Percentiles rank a stretch among this genome's conserved stretches.
Conservation (phyloP, 441 rosid genomes). For the Theobroma grandiflorum region DNA sequence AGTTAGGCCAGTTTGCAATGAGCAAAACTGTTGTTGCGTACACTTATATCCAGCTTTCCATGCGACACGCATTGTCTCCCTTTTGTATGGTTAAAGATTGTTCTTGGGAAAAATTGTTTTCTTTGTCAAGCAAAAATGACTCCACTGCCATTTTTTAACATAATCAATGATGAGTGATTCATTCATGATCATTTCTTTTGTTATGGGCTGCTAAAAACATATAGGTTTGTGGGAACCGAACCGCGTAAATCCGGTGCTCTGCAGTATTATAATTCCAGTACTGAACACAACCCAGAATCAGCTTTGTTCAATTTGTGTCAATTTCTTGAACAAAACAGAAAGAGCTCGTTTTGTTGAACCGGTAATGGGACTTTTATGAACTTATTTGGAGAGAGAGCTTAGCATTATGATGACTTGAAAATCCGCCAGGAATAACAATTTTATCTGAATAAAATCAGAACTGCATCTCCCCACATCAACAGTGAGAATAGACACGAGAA, state of each 20-base stretch:
- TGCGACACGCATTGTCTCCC: not conserved
- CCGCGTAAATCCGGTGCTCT: no score
- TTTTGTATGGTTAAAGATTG: constrained; percentile 6
- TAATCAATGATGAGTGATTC: not conserved
- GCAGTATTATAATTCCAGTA: no score
- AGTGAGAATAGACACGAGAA: no score
- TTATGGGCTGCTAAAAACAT: no score
- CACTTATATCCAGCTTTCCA: constrained; percentile 13
- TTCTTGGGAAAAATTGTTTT: not conserved
- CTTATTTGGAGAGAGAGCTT: no score
- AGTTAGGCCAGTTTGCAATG: constrained; percentile 40
- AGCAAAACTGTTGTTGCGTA: constrained; percentile 42
- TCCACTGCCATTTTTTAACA: not conserved
- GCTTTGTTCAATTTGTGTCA: no score
- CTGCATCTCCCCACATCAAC: not conserved
- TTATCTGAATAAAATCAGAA: not conserved
- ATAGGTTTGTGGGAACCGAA: no score
- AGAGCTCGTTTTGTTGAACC: no score
- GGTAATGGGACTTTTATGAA: no score
- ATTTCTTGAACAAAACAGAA: no score
- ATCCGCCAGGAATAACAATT: not conserved
- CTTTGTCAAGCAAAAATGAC: not conserved
- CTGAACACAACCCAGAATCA: no score
- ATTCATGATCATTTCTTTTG: constrained; percentile 8
- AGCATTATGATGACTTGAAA: not conserved